Percentiles rank a stretch among this genome's conserved stretches.
Evolutionary conservation across 2,329 filamentous ascomycete species (phyloP).

Genomic region (Cytospora mali): DNA sequence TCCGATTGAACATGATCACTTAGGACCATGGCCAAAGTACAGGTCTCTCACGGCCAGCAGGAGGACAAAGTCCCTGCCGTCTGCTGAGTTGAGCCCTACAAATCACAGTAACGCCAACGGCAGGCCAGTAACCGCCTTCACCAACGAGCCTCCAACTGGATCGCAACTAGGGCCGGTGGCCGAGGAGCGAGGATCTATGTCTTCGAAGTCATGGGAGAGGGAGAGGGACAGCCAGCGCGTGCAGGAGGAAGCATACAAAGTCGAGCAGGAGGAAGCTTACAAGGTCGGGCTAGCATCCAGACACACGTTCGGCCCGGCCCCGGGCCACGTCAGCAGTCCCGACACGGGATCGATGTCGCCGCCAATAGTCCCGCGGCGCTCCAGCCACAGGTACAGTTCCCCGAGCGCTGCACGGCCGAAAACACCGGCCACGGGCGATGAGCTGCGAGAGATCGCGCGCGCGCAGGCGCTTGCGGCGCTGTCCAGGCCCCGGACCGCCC

Average conservation of each 20-base stretch:
- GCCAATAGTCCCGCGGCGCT: constrained; percentile 17
- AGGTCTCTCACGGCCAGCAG: constrained; percentile 20
- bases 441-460: constrained; percentile 27
- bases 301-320: constrained; percentile 21
- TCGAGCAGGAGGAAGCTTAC: constrained; percentile 32
- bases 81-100: constrained; percentile 1
- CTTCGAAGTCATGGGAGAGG: constrained; percentile 18
- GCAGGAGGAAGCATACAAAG: constrained; percentile 34
- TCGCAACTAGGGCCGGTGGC: constrained; percentile 39
- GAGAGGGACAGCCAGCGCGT: constrained; percentile 5
- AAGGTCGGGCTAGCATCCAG: constrained; percentile 19
- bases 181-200: constrained; percentile 40
- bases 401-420: background rate
- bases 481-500: constrained; percentile 7
- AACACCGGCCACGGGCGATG: constrained; percentile 34
- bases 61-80: constrained; percentile 7
- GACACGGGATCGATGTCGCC: constrained; percentile 31
- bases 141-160: constrained; percentile 12
- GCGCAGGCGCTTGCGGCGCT: constrained; percentile 24
- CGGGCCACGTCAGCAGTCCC: constrained; percentile 32
- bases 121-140: constrained; percentile 21
- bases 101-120: constrained; percentile 12
- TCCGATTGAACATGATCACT: constrained; percentile 52
- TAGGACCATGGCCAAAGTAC: constrained; percentile 38
- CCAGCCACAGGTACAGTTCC: background rate